Evolutionary conservation across 2,329 filamentous ascomycete species (phyloP).

Genomic region (Penicillium frequentans): DNA sequence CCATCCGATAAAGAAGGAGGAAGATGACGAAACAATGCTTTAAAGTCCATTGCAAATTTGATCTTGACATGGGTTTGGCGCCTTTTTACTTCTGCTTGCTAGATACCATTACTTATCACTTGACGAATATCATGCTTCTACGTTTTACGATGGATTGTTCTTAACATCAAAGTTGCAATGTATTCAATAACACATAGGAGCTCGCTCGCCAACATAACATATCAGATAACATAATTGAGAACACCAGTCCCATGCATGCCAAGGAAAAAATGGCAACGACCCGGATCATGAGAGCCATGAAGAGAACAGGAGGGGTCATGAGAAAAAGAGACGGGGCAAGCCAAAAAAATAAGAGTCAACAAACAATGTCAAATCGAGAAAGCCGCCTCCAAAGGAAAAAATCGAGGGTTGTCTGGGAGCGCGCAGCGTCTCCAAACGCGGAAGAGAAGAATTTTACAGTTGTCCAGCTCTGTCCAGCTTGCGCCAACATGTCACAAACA

Average conservation of each 20-base stretch:
- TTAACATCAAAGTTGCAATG: conserved; percentile 18
- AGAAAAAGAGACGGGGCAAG: conserved; percentile 10
- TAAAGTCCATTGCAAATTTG: not conserved
- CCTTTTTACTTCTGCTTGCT: conserved; percentile 3
- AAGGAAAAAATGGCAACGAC: conserved; percentile 29
- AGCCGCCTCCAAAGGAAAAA: conserved; percentile 22
- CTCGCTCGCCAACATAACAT: conserved; percentile 31
- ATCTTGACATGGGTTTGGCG: not conserved
- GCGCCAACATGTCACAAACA: conserved; percentile 25
- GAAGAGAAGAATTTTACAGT: conserved; percentile 16
- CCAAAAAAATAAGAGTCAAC: not conserved
- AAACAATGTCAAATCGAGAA: conserved; percentile 20
- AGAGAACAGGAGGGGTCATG: conserved; percentile 21
- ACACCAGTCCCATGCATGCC: conserved; percentile 43
- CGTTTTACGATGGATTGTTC: not conserved
- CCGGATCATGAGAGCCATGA: conserved; percentile 34
- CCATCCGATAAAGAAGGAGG: conserved; percentile 9
- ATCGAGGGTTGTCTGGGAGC: conserved; percentile 13
- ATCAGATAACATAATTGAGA: conserved; percentile 28
- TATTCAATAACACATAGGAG: conserved; percentile 20
- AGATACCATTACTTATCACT: conserved; percentile 11
- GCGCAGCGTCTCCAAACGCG: conserved; percentile 22
- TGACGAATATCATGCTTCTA: not conserved
- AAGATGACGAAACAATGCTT: conserved; percentile 12
- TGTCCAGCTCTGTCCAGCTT: conserved; percentile 27